A percentile compares a stretch with the other conserved stretches of the same genome.
Evolutionary conservation across 345 rosid genomes (phyloP).

Genomic region (Populus nigra): DNA sequence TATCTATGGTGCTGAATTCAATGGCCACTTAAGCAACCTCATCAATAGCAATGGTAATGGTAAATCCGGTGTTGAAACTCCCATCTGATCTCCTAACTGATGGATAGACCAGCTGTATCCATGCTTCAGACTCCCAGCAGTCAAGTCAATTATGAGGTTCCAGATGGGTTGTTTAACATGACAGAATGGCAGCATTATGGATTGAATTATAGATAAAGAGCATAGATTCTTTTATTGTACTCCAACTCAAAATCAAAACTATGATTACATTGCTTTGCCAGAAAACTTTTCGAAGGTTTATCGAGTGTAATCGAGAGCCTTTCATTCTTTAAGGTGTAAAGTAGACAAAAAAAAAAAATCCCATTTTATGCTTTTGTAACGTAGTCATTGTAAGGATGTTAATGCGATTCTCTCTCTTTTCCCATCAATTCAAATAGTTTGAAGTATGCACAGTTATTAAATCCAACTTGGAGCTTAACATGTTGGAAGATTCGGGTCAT

Average conservation of each 20-base stretch:
- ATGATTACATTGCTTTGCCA: background rate
- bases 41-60: conserved; percentile 6
- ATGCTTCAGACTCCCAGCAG: background rate
- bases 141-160: background rate
- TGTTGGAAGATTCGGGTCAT: too few relatives aligned
- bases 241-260: background rate
- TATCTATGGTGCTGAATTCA: conserved; percentile 47
- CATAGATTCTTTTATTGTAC: conserved; percentile 13
- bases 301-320: background rate
- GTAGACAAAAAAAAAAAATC: background rate
- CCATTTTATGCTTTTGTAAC: background rate
- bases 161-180: background rate
- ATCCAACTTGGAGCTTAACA: too few relatives aligned
- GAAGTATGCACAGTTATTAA: too few relatives aligned
- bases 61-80: conserved; percentile 10
- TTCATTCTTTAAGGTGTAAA: conserved; percentile 4
- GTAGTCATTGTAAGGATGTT: background rate
- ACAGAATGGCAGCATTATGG: background rate
- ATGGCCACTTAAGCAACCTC: conserved; percentile 29
- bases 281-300: background rate
- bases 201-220: background rate
- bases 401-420: background rate
- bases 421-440: too few relatives aligned
- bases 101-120: conserved; percentile 8
- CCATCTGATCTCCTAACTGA: conserved; percentile 18